A percentile compares a stretch with the other conserved stretches of the same genome.
These are phyloP conservation scores for Ambrosia hybrid DNA, from an alignment of 140 eudicot genomes.

Conservation along the genomic window DNA sequence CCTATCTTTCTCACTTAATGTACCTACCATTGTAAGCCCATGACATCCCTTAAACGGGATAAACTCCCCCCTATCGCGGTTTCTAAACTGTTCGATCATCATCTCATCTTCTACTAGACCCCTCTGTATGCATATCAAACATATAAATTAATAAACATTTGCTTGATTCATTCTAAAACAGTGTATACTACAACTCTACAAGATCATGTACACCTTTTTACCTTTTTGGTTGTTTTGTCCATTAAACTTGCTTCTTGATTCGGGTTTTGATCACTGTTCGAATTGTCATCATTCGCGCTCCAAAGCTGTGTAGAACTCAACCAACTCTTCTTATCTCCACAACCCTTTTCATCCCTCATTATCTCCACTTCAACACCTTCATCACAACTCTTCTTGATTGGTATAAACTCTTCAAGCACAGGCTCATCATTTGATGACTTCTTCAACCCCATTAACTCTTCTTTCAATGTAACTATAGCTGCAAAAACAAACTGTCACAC, in stretches of 20 bases:
- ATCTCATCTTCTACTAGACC: conserved; percentile 32
- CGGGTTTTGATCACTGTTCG: conserved; percentile 8
- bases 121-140: conserved; percentile 42
- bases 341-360: conserved; percentile 32
- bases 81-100: conserved; percentile 9
- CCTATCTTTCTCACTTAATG: conserved; percentile 22
- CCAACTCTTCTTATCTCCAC: conserved; percentile 78
- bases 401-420: conserved; percentile 76
- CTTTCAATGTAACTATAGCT: conserved; percentile 57
- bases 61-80: conserved; percentile 35
- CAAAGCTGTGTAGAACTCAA: conserved; percentile 90
- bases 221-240: conserved; percentile 43
- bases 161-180: conserved; percentile 2
- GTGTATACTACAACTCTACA: not conserved
- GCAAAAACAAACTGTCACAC: conserved; percentile 26
- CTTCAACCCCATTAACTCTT: conserved; percentile 46
- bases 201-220: conserved; percentile 20
- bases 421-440: conserved; percentile 50
- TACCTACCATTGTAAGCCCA: conserved; percentile 16
- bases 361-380: conserved; percentile 34
- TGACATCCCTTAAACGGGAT: conserved; percentile 9
- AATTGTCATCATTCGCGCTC: conserved; percentile 38
- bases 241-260: conserved; percentile 24
- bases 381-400: conserved; percentile 51
- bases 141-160: not conserved